phyloP scores from a whole-genome alignment of 176 grass and related monocot genomes.

The Juncus inflexus region DNA sequence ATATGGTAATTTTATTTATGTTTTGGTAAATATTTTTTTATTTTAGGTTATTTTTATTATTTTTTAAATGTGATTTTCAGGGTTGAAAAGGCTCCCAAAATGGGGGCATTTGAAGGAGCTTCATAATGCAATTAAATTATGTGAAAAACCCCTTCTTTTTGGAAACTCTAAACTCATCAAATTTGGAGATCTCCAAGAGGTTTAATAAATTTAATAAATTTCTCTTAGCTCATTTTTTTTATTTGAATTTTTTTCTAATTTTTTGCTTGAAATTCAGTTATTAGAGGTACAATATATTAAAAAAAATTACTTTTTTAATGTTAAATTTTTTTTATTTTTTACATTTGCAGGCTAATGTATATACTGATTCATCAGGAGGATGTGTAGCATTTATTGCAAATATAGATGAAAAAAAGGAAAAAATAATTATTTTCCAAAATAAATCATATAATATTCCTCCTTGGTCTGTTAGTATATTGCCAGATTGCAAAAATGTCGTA shows the following conservation, averaged over 20 bases:
- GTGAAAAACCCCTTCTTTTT: conserved; percentile 69
- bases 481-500: conserved; percentile 89
- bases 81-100: conserved; percentile 75
- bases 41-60: neutral
- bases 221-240: no score
- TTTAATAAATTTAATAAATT: neutral
- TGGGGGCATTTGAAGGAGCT: conserved; percentile 94
- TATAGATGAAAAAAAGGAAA: conserved; percentile 63
- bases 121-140: conserved; percentile 86
- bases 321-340: conserved; percentile 15
- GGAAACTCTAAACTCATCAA: conserved; percentile 50
- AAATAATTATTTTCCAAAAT: conserved; percentile 56
- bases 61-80: conserved; percentile 33
- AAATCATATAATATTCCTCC: conserved; percentile 72
- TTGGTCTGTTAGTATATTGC: conserved; percentile 97
- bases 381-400: conserved; percentile 89
- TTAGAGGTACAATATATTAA: no score
- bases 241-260: no score
- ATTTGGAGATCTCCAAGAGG: conserved; percentile 75
- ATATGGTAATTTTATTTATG: conserved; percentile 51
- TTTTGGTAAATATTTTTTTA: neutral
- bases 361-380: conserved; percentile 65
- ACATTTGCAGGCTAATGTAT: conserved; percentile 66
- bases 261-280: no score
- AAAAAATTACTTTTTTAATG: conserved; percentile 16